Evolutionary conservation across 352 stramenopile genomes (phyloP).

Genomic region (Pilasporangium apinafurcum): DNA sequence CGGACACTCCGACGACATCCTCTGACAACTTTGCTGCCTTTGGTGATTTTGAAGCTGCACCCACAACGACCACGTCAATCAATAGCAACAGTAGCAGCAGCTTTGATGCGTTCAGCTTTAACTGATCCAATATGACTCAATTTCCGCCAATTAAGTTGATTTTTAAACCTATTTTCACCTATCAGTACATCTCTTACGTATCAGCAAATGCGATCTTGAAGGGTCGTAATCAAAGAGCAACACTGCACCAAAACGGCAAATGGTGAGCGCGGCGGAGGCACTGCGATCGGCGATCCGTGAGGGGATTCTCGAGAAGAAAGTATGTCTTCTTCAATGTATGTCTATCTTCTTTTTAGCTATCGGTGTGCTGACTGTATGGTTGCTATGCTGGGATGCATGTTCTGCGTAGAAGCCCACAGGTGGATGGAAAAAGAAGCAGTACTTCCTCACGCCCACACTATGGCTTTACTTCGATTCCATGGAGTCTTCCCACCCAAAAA

Average conservation of each 20-base stretch:
- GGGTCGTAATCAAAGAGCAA: too few relatives aligned
- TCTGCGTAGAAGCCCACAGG: conserved; percentile 52
- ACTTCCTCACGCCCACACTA: conserved; percentile 58
- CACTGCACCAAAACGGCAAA: too few relatives aligned
- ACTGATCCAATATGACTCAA: conserved; percentile 5
- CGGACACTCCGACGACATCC: conserved; percentile 9
- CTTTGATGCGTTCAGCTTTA: conserved; percentile 12
- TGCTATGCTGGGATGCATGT: too few relatives aligned
- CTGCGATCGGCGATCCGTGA: conserved; percentile 46
- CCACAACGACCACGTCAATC: conserved; percentile 1
- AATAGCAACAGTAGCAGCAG: conserved; percentile 1
- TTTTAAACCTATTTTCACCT: too few relatives aligned
- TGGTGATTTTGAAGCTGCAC: conserved; percentile 9
- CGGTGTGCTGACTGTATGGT: neutral
- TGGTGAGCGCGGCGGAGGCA: conserved; percentile 66
- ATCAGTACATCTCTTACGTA: too few relatives aligned
- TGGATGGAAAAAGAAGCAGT: conserved; percentile 79
- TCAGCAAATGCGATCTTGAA: too few relatives aligned
- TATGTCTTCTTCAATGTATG: conserved; percentile 12
- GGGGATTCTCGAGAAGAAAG: conserved; percentile 57
- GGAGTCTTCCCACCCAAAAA: conserved; percentile 27
- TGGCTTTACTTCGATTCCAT: conserved; percentile 68
- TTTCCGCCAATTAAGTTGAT: too few relatives aligned
- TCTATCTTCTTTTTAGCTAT: neutral
- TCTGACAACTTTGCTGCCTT: conserved; percentile 18